Evolutionary conservation across 805 yeast genomes (phyloP).

Genomic region (Pichia occidentalis): DNA sequence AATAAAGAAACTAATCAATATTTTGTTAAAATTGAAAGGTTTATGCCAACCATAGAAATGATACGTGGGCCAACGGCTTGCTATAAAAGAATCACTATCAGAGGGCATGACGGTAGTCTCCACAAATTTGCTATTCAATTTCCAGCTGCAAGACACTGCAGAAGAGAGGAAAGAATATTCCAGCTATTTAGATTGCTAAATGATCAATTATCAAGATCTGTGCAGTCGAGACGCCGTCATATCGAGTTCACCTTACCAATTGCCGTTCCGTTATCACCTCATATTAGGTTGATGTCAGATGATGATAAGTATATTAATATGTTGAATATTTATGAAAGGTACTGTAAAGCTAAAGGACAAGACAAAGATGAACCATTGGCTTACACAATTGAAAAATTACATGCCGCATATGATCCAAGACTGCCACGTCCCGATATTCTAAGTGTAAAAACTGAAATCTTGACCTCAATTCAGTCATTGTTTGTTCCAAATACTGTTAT

Average conservation of each 20-base stretch:
- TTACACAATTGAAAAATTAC: constrained; percentile 74
- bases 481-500: constrained; percentile 81
- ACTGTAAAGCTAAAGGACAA: constrained; percentile 65
- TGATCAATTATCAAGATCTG: constrained; percentile 69
- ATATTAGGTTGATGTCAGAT: constrained; percentile 82
- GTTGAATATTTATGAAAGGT: constrained; percentile 84
- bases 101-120: constrained; percentile 89
- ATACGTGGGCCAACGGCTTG: constrained; percentile 89
- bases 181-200: constrained; percentile 88
- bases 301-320: constrained; percentile 67
- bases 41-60: constrained; percentile 80
- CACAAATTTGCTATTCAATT: constrained; percentile 95
- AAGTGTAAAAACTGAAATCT: constrained; percentile 84
- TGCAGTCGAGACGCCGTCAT: constrained; percentile 81
- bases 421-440: constrained; percentile 88
- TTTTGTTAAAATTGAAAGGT: constrained; percentile 88
- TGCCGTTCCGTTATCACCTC: constrained; percentile 92
- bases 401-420: constrained; percentile 90
- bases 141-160: constrained; percentile 95
- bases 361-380: constrained; percentile 87
- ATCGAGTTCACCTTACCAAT: constrained; percentile 81
- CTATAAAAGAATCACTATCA: constrained; percentile 77
- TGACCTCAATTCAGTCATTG: constrained; percentile 81
- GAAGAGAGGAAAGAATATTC: constrained; percentile 91
- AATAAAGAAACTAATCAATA: constrained; percentile 86